These are phyloP conservation scores for Kingdonia uniflora DNA, from an alignment of 164 flowering plant species.

Conservation along the genomic window DNA sequence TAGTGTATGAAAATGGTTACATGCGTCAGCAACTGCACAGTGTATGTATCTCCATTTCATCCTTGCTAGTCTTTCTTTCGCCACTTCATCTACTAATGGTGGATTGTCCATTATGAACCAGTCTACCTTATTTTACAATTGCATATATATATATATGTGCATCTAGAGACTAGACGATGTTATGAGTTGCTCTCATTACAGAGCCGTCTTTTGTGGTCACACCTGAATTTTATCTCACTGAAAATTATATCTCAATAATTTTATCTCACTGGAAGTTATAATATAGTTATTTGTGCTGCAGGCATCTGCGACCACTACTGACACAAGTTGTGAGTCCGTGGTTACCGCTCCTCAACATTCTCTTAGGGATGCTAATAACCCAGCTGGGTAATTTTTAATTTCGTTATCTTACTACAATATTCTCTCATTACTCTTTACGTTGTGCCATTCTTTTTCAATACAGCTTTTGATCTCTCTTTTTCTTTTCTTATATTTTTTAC, in stretches of 20 bases:
- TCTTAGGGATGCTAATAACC: conserved; percentile 57
- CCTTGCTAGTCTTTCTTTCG: not conserved
- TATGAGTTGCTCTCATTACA: too few species aligned
- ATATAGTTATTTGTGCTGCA: conserved; percentile 8
- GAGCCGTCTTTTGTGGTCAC: too few species aligned
- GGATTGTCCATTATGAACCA: too few species aligned
- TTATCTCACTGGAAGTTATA: too few species aligned
- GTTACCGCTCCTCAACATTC: conserved; percentile 68
- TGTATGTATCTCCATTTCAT: conserved; percentile 14
- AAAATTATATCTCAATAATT: too few species aligned
- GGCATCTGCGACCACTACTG: conserved; percentile 38
- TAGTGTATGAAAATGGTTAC: conserved; percentile 65
- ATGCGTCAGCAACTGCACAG: conserved; percentile 60
- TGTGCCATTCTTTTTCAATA: not conserved
- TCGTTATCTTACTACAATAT: not conserved
- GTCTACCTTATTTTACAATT: too few species aligned
- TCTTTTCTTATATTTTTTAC: conserved; percentile 9
- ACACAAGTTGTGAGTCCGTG: conserved; percentile 64
- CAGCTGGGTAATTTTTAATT: conserved; percentile 52
- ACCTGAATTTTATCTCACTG: too few species aligned
- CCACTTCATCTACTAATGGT: too few species aligned
- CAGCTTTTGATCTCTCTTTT: not conserved
- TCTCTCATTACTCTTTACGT: too few species aligned
- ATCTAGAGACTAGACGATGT: too few species aligned
- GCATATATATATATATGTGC: too few species aligned